phyloP scores from a whole-genome alignment of 768 basidiomycete species.

The Mycena leptocephala region DNA sequence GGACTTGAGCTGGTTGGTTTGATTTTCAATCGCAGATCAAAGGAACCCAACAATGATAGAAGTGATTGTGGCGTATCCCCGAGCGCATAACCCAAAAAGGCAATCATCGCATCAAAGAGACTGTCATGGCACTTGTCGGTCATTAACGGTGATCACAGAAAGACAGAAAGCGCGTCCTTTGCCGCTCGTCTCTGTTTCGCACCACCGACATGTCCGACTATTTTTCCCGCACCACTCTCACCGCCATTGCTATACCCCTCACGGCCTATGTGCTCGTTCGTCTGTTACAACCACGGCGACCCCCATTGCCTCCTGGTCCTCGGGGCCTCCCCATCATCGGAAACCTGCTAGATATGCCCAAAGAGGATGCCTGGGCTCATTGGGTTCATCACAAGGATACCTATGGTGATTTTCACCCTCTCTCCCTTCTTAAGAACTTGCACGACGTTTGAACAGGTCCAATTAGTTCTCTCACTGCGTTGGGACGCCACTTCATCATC shows the following conservation, averaged over 20 bases:
- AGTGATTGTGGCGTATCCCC: too few relatives aligned
- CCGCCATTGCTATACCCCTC: constrained; percentile 18
- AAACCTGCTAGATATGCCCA: constrained; percentile 50
- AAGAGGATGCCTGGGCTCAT: constrained; percentile 36
- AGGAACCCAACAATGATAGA: not conserved
- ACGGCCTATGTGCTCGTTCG: constrained; percentile 12
- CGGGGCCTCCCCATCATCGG: constrained; percentile 50
- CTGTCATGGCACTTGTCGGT: too few relatives aligned
- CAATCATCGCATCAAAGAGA: too few relatives aligned
- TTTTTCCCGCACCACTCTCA: not conserved
- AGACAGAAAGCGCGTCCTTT: too few relatives aligned
- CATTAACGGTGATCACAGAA: too few relatives aligned
- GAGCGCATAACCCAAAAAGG: too few relatives aligned
- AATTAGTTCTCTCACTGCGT: constrained; percentile 47
- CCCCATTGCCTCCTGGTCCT: constrained; percentile 50
- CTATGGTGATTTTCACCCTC: constrained; percentile 34
- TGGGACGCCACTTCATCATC: constrained; percentile 45
- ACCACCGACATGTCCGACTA: constrained; percentile 19
- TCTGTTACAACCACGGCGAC: constrained; percentile 28
- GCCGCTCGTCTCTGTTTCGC: not conserved
- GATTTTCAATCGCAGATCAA: not conserved
- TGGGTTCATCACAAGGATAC: constrained; percentile 40
- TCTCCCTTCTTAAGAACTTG: not conserved
- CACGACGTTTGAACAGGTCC: constrained; percentile 33
- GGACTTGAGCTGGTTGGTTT: not conserved